Conservation (phyloP, 139 green algal species). For the Microglena sp. region DNA sequence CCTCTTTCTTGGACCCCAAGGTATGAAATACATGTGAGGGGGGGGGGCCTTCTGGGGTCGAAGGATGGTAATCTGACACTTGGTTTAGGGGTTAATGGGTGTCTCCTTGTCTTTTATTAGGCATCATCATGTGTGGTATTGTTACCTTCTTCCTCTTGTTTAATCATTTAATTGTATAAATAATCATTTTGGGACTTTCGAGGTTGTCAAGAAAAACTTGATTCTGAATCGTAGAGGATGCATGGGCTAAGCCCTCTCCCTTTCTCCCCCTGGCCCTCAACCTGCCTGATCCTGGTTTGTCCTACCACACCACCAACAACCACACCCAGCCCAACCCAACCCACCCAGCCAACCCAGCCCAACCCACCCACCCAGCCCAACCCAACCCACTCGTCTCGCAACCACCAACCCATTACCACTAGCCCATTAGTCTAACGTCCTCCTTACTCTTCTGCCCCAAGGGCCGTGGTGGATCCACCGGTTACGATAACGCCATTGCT, state of each 20-base stretch:
- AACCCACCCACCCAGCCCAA: too few relatives aligned
- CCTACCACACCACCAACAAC: not conserved
- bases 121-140: not conserved
- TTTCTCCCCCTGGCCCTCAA: too few relatives aligned
- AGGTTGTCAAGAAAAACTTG: too few relatives aligned
- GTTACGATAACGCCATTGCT: constrained; percentile 91
- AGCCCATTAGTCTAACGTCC: not conserved
- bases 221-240: too few relatives aligned
- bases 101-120: too few relatives aligned
- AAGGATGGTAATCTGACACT: not conserved
- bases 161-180: not conserved
- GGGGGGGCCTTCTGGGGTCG: not conserved
- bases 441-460: constrained; percentile 9
- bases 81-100: not conserved
- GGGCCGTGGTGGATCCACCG: constrained; percentile 85
- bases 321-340: not conserved
- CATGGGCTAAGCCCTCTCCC: too few relatives aligned
- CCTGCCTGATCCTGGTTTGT: not conserved
- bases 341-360: not conserved
- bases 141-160: not conserved
- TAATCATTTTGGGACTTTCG: too few relatives aligned
- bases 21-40: constrained; percentile 14
- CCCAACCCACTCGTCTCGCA: not conserved
- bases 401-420: not conserved
- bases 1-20: constrained; percentile 99